Evolutionary conservation across 2,329 filamentous ascomycete species (phyloP), one percentile per base, ranked within the genome.

Genomic region (Parafenestella ontariensis): DNA sequence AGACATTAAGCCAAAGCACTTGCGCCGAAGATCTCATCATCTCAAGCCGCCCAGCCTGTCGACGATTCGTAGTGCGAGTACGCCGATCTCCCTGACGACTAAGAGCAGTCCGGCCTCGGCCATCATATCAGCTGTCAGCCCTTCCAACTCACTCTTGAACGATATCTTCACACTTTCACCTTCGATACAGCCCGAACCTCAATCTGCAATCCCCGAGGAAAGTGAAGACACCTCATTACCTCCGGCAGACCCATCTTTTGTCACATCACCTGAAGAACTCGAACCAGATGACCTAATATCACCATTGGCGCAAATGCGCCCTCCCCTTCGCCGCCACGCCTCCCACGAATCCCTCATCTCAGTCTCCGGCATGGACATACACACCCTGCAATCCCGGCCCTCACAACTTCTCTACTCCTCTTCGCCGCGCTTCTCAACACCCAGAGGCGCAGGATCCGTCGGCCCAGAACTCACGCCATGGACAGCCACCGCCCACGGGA

Each of bases 261-360:
- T 67, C 6, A 54, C 49, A 81, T 64, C 65, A 5, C 57, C 59
- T 10, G 44, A 49, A 11, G 54, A 56, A n/a, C 54, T 61, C n/a
- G 64, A 63, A 26, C 55, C 55, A 73, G 41, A 76, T 75, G 48
- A 73, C 59, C 47, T 65, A 6, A 36, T 67, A 21, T 59, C 74
- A 68, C 63, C 62, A 33, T 75, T 69, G 23, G 59, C 59, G 5
- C 62, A 62, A 73, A 51, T 79, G 77, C 48, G 68, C 21, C 75
- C 70, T 41, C 74, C 76, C 1, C 75, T 93, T 3, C 89, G 86
- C 36, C 87, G 89, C 28, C 83, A 87, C 2, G 72, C 87, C 1
- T 96, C 93, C 1, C 92, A 96, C 65, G 93, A 97, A 72, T 96
- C 91, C 17, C 88, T 97, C 57, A 85, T 97, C 63, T 97, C 93